Percentiles rank a stretch among this genome's conserved stretches.
Conservation (phyloP, 2,329 filamentous ascomycete genomes). For the Stagonosporopsis tanaceti region DNA sequence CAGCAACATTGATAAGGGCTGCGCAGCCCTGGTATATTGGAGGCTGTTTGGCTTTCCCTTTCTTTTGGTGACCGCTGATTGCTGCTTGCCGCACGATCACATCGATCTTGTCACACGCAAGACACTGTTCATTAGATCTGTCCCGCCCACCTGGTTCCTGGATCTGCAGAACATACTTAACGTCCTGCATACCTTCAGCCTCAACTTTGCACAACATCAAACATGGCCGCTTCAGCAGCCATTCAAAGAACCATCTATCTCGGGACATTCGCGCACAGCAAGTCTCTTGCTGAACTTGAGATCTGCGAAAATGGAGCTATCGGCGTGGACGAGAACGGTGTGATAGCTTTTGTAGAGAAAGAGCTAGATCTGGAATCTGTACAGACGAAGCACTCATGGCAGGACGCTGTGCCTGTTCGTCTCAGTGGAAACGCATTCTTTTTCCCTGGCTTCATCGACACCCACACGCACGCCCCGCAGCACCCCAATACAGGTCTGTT, state of each 20-base stretch:
- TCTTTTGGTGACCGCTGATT: slow-evolving; percentile 1
- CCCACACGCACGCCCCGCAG: slow-evolving; percentile 93
- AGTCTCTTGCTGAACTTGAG: slow-evolving; percentile 58
- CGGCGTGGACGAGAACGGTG: slow-evolving; percentile 61
- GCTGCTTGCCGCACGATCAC: slow-evolving; percentile 3
- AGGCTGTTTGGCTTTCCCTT: slow-evolving; percentile 12
- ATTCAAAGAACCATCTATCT: slow-evolving; percentile 58
- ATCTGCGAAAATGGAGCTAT: slow-evolving; percentile 57
- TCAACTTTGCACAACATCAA: slow-evolving; percentile 6
- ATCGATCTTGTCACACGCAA: slow-evolving; percentile 4
- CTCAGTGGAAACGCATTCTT: slow-evolving; percentile 70
- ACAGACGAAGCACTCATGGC: slow-evolving; percentile 45
- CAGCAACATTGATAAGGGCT: slow-evolving; percentile 17
- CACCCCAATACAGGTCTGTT: slow-evolving; percentile 95
- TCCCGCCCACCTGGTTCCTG: slow-evolving; percentile 7
- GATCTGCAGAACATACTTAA: slow-evolving; percentile 4
- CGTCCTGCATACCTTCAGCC: slow-evolving; percentile 2
- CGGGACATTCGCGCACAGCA: slow-evolving; percentile 69
- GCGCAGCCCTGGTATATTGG: slow-evolving; percentile 8
- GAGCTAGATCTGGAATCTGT: slow-evolving; percentile 37
- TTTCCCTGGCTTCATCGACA: slow-evolving; percentile 89
- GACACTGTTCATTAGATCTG: neutral
- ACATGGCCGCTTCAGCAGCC: slow-evolving; percentile 41
- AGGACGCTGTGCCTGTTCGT: slow-evolving; percentile 51
- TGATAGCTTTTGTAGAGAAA: slow-evolving; percentile 58